Evolutionary conservation across 257 asterid species (phyloP), one percentile per base, ranked within the genome.

Genomic region (Jacaranda copaia): DNA sequence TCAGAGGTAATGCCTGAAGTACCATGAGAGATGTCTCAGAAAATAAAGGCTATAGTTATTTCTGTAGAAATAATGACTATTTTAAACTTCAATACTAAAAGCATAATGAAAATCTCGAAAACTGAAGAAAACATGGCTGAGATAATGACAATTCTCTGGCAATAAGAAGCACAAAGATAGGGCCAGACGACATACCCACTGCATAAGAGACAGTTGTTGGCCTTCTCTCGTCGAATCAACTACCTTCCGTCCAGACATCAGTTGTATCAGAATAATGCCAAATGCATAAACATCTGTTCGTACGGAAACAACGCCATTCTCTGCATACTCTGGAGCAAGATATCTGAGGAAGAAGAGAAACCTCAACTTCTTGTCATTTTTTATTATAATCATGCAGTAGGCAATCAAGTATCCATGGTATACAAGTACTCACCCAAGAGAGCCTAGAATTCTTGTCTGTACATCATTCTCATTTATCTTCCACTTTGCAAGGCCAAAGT

Each of bases 401-500:
- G 43, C 16, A 49, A 63, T 6, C 40, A 53, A 79, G 49, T 56
- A 20, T 55, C 51, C 51, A 45, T 14, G 25, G 51, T 20, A 75
- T 45, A 15, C 48, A 39, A 40, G 55, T 16, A 65, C 94, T 87
- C 79, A 92, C 96, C 96, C 97, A 63, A 90, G 82, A 73, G 96
- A 83, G 82, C 97, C 96, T 10, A 90, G 85, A 74, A 90, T 80
- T 73, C 89, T 82, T 42, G 94, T 90, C 72, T 85, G 87, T 60
- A 80, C 73, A 52, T 81, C 73, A 8, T 81, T 86, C 20, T 85
- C 88, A 38, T 75, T 72, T 45, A 82, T 85, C 83, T 78, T 88
- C 97, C 97, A 90, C 84, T 84, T 92, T 49, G 97, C 96, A 14
- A 92, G 93, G 68, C 97, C 97, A 73, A 88, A 90, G 77, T 92